A percentile compares a stretch with the other conserved stretches of the same genome.
phyloP scores from a whole-genome alignment of 208 protist species.

The Wallacemonas rigidus region DNA sequence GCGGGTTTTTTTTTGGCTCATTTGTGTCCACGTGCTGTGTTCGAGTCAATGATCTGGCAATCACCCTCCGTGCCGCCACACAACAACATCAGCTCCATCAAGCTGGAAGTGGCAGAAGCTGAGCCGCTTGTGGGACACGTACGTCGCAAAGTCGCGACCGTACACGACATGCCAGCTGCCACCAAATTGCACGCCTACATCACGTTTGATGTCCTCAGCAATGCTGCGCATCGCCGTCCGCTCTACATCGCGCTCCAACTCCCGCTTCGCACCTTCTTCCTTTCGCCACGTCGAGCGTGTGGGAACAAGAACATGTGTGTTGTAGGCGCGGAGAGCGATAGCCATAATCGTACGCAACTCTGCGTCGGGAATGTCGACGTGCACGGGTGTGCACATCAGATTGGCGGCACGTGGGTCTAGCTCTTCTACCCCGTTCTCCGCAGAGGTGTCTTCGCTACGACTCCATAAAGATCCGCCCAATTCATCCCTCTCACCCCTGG shows the following conservation, averaged over 20 bases:
- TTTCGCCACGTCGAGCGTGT: slow-evolving; percentile 86
- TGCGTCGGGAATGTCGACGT: slow-evolving; percentile 66
- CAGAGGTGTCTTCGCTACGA: slow-evolving; percentile 16
- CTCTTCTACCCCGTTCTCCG: slow-evolving; percentile 40
- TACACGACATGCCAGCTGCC: slow-evolving; percentile 88
- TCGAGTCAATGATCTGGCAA: no score
- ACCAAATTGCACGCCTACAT: slow-evolving; percentile 51
- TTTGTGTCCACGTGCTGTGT: no score
- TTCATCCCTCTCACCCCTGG: slow-evolving; percentile 14
- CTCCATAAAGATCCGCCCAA: slow-evolving; percentile 18
- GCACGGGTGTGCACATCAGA: slow-evolving; percentile 43
- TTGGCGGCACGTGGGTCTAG: slow-evolving; percentile 54
- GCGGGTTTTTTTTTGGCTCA: no score
- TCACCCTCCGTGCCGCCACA: slow-evolving; percentile 82
- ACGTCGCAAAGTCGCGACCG: slow-evolving; percentile 77
- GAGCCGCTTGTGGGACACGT: slow-evolving; percentile 71
- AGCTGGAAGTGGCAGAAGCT: slow-evolving; percentile 83
- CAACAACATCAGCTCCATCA: slow-evolving; percentile 77
- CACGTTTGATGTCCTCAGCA: slow-evolving; percentile 62
- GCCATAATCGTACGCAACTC: slow-evolving; percentile 68
- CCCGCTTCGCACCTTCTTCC: slow-evolving; percentile 68
- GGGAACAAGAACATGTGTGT: slow-evolving; percentile 66
- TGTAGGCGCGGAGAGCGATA: slow-evolving; percentile 67
- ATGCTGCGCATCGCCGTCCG: slow-evolving; percentile 68
- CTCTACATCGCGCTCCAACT: slow-evolving; percentile 82